Evolutionary conservation across 2,329 filamentous ascomycete species (phyloP), one percentile per base, ranked within the genome.

Genomic region (Exophiala viscosa): DNA sequence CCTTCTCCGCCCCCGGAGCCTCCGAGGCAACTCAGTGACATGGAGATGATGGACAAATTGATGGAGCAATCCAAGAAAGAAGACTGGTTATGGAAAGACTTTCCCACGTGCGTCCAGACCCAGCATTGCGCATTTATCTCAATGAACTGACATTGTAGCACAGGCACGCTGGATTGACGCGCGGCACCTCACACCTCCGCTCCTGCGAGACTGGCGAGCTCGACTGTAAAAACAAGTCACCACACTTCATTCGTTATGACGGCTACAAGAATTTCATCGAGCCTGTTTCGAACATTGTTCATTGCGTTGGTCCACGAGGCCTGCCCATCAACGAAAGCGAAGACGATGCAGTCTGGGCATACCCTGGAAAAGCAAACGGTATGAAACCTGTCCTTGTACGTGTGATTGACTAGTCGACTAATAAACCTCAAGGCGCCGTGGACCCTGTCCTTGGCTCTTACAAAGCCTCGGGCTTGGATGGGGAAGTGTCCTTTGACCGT

Each of bases 401-500:
- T 20, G 40, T n/a, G n/a, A 31, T n/a, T 23, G 20, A n/a, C 9
- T 14, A 31, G 40, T n/a, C 8, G 11, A 23, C 7, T 20, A 50
- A 59, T 45, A 59, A 41, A 23, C 31, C 8, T 44, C 10, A 18
- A 63, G 61, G 60, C 48, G 59, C 60, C 41, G 60, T 64, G 17
- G 61, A 64, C n/a, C 61, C 61, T 38, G 46, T 40, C 18, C 79
- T 88, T 48, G 86, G 86, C 23, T 82, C 82, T 58, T 85, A 84
- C 64, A 73, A 79, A 23, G 71, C 78, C 2, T 70, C 87, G 39
- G 79, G 76, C 10, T 75, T 88, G 41, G 83, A 88, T 50, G 75
- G 75, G 11, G 79, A 84, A 55, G 65, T 87, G n/a, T 88, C 84
- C 67, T 86, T 83, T 62, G 85, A 88, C 66, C 74, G 85, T 34